Evolutionary conservation across 2,329 filamentous ascomycete genomes (phyloP).

Genomic region (Epichloe sylvatica): DNA sequence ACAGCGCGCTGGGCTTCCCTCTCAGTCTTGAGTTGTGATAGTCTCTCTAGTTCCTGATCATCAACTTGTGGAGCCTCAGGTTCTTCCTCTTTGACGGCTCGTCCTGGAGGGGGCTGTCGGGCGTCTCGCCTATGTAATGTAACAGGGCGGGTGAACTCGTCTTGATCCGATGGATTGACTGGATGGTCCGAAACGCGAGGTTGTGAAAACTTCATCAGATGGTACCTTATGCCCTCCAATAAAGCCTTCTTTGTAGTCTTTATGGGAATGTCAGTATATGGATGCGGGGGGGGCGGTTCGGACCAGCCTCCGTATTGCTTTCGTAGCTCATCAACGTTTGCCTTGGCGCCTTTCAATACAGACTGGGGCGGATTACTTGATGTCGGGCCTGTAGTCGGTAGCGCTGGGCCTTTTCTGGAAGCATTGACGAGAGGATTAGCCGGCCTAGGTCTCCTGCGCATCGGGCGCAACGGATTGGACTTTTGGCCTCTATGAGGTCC

Average conservation of each 20-base stretch:
- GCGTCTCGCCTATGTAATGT: conserved; percentile 82
- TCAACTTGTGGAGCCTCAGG: conserved; percentile 31
- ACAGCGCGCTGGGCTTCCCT: conserved; percentile 74
- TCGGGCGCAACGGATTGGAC: conserved; percentile 25
- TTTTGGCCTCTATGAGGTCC: conserved; percentile 18
- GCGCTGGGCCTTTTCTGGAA: conserved; percentile 30
- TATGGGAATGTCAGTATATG: conserved; percentile 49
- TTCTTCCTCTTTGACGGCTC: conserved; percentile 47
- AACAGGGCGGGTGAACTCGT: conserved; percentile 77
- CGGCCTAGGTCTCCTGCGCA: conserved; percentile 26
- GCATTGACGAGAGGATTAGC: conserved; percentile 52
- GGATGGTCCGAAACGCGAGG: conserved; percentile 44
- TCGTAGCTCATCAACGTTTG: conserved; percentile 28
- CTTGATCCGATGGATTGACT: conserved; percentile 53
- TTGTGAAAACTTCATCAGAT: conserved; percentile 68
- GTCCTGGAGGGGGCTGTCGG: conserved; percentile 49
- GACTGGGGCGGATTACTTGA: conserved; percentile 10
- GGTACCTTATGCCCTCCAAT: conserved; percentile 67
- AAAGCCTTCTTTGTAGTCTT: conserved; percentile 72
- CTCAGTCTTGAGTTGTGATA: conserved; percentile 61
- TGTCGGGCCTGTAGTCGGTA: conserved; percentile 9
- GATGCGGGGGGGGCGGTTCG: conserved; percentile 32
- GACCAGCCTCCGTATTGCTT: conserved; percentile 44
- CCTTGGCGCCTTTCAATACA: conserved; percentile 16
- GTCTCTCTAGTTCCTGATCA: conserved; percentile 45